Conservation (phyloP, 257 asterid species). For the Verbascum thapsus region DNA sequence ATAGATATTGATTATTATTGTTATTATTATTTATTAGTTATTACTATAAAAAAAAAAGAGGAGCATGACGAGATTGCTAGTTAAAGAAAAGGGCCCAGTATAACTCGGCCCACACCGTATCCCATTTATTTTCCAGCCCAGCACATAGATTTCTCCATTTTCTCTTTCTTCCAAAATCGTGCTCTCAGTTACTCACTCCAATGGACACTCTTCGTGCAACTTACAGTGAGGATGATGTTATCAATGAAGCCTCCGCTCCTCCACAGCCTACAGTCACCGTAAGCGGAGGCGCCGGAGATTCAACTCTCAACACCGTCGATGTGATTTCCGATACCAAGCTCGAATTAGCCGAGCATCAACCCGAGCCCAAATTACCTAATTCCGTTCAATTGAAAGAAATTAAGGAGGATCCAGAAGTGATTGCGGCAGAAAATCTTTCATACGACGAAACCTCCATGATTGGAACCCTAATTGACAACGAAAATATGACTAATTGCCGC, state of each 20-base stretch:
- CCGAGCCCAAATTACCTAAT: conserved; percentile 19
- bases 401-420: conserved; percentile 36
- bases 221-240: conserved; percentile 48
- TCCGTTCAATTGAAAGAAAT: conserved; percentile 23
- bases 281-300: conserved; percentile 18
- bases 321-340: not conserved
- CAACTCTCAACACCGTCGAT: conserved; percentile 9
- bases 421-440: conserved; percentile 41
- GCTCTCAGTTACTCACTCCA: not conserved
- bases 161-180: not conserved
- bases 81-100: too few relatives aligned
- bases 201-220: conserved; percentile 66
- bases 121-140: too few relatives aligned
- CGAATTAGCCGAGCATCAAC: conserved; percentile 23
- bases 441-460: conserved; percentile 45
- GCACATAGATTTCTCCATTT: too few relatives aligned
- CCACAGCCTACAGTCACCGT: conserved; percentile 28
- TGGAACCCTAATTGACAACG: conserved; percentile 29
- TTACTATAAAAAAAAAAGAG: too few relatives aligned
- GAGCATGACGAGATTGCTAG: too few relatives aligned
- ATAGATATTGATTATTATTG: too few relatives aligned
- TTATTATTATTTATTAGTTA: too few relatives aligned
- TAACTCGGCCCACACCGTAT: too few relatives aligned
- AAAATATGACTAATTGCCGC: conserved; percentile 26
- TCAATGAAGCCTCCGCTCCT: conserved; percentile 29